These are phyloP conservation scores for Didymella sp. DNA, from an alignment of 2,329 filamentous ascomycete species.

Conservation along the genomic window DNA sequence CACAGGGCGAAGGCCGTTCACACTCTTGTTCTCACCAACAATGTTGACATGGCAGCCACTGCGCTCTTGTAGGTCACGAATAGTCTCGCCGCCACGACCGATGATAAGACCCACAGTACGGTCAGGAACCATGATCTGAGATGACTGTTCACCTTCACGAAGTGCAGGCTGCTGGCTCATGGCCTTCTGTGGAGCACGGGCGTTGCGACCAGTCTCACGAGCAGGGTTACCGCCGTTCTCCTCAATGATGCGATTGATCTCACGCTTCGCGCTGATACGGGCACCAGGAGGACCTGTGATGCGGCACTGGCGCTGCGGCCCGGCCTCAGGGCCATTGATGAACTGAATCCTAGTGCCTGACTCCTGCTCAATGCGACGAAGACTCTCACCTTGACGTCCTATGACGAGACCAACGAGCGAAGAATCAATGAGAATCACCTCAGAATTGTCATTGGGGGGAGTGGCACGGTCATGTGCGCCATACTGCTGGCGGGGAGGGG, in stretches of 20 bases:
- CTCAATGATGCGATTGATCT: conserved; percentile 87
- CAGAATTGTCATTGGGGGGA: conserved; percentile 71
- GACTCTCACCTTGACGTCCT: conserved; percentile 86
- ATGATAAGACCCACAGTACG: conserved; percentile 92
- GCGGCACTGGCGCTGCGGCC: conserved; percentile 80
- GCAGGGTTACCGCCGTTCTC: conserved; percentile 71
- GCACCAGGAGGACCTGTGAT: conserved; percentile 77
- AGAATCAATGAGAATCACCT: conserved; percentile 86
- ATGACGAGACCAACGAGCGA: conserved; percentile 89
- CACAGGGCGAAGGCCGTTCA: conserved; percentile 87
- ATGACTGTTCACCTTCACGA: conserved; percentile 81
- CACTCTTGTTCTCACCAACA: conserved; percentile 88
- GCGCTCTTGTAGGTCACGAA: conserved; percentile 87
- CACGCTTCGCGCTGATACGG: conserved; percentile 77
- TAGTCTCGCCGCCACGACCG: conserved; percentile 91
- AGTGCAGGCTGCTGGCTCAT: conserved; percentile 56
- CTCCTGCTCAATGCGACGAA: conserved; percentile 83
- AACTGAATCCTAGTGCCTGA: conserved; percentile 88
- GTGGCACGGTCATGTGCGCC: conserved; percentile 63
- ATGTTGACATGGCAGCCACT: conserved; percentile 97
- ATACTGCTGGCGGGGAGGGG: conserved; percentile 61
- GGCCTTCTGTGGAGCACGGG: conserved; percentile 52
- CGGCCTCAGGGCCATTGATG: conserved; percentile 76
- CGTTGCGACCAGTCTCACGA: conserved; percentile 49
- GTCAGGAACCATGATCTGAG: conserved; percentile 94